Percentiles rank a stretch among this genome's conserved stretches.
These are phyloP conservation scores for Hysterangium stoloniferum DNA, from an alignment of 768 basidiomycete species.

Conservation along the genomic window DNA sequence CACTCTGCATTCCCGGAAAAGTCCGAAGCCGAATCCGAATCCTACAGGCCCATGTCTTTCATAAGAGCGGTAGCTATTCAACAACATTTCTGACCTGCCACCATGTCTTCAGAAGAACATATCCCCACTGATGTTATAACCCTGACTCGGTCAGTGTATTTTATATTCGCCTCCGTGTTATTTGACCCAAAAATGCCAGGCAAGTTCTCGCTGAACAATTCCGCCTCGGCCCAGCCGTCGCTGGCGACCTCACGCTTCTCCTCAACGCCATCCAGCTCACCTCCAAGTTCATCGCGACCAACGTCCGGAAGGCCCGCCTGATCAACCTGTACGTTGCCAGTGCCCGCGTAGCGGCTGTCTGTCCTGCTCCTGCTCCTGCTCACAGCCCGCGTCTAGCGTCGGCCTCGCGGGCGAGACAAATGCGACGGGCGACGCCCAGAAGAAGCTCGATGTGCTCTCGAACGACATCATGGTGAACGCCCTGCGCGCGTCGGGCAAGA, in stretches of 20 bases:
- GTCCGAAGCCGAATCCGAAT: too few species aligned
- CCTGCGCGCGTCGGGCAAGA: constrained; percentile 92
- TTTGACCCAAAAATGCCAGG: constrained; percentile 29
- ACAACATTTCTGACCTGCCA: constrained; percentile 2
- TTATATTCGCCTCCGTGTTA: constrained; percentile 2
- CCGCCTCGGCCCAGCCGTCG: constrained; percentile 72
- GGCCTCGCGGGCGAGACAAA: constrained; percentile 96
- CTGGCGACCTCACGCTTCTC: constrained; percentile 90
- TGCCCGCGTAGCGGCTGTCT: neutral
- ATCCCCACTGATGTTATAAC: constrained; percentile 88
- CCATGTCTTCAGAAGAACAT: constrained; percentile 45
- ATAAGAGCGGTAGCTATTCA: too few species aligned
- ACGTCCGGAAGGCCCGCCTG: constrained; percentile 91
- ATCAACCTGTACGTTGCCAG: constrained; percentile 79
- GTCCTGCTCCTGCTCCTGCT: neutral
- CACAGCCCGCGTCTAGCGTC: too few species aligned
- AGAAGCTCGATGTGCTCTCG: constrained; percentile 95
- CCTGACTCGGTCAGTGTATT: constrained; percentile 65
- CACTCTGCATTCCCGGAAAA: too few species aligned
- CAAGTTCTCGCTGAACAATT: constrained; percentile 86
- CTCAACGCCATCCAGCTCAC: constrained; percentile 94
- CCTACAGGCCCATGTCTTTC: too few species aligned
- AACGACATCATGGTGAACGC: constrained; percentile 99
- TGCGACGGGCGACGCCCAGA: constrained; percentile 97
- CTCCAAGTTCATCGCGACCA: constrained; percentile 96